A percentile compares a stretch with the other conserved stretches of the same genome.
These are phyloP conservation scores for Elaeis oleifera DNA, from an alignment of 202 grass and related monocot genomes.

Conservation along the genomic window DNA sequence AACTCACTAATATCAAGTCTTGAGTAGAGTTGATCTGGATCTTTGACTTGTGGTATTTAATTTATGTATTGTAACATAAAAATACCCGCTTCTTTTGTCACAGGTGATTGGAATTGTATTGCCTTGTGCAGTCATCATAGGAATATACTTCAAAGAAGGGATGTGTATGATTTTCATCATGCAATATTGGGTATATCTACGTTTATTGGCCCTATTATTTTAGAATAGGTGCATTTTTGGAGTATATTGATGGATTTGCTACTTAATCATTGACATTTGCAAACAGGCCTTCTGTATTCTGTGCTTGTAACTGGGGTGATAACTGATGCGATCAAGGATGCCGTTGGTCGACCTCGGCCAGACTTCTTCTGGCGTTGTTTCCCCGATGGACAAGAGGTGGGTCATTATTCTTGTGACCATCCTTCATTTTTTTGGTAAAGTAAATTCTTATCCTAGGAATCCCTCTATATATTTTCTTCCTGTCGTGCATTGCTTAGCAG, in stretches of 20 bases:
- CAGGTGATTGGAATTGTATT: constrained; percentile 55
- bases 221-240: too few relatives aligned
- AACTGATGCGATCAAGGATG: constrained; percentile 82
- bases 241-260: too few relatives aligned
- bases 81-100: background rate
- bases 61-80: too few relatives aligned
- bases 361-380: constrained; percentile 95
- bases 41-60: too few relatives aligned
- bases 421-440: constrained; percentile 1
- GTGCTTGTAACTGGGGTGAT: constrained; percentile 77
- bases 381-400: constrained; percentile 66
- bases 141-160: constrained; percentile 69
- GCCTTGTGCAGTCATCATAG: constrained; percentile 39
- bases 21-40: too few relatives aligned
- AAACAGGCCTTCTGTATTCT: constrained; percentile 59
- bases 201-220: constrained; percentile 2
- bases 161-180: constrained; percentile 75
- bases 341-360: constrained; percentile 61
- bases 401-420: constrained; percentile 1
- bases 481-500: background rate
- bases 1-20: constrained; percentile 4
- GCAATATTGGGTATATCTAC: constrained; percentile 57
- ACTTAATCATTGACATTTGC: background rate
- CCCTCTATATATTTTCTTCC: constrained; percentile 14
- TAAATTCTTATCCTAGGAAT: background rate